Evolutionary conservation across 2,329 filamentous ascomycete genomes (phyloP).

Genomic region (Ophiostoma himal-ulmi): DNA sequence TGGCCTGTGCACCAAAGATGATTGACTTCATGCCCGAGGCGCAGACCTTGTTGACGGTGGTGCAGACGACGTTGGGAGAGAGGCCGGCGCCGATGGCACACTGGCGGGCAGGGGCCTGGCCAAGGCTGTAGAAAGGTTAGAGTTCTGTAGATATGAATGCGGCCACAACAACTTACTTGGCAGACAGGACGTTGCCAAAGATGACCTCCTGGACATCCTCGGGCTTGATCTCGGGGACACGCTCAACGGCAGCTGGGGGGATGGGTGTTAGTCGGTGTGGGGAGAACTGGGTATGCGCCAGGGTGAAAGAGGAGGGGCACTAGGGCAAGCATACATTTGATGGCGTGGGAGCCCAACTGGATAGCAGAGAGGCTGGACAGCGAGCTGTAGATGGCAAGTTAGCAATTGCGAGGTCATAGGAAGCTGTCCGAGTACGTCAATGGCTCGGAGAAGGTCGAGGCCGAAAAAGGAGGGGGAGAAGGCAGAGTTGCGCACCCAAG

Average conservation of each 20-base stretch:
- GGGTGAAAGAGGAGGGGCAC: not conserved
- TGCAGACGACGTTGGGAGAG: constrained; percentile 70
- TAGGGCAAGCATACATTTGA: constrained; percentile 65
- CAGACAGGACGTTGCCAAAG: constrained; percentile 96
- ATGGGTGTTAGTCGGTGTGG: constrained; percentile 18
- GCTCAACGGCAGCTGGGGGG: constrained; percentile 65
- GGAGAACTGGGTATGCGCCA: not conserved
- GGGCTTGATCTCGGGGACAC: constrained; percentile 77
- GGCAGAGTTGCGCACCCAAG: constrained; percentile 61
- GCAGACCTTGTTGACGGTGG: constrained; percentile 98
- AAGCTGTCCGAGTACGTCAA: not conserved
- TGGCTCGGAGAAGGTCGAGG: constrained; percentile 3
- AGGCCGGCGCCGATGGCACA: constrained; percentile 87
- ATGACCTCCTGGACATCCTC: constrained; percentile 93
- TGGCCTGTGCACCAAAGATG: constrained; percentile 90
- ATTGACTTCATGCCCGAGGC: constrained; percentile 92
- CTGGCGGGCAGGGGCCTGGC: constrained; percentile 93
- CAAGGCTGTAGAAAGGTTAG: constrained; percentile 54
- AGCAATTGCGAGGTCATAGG: not conserved
- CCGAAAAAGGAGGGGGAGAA: constrained; percentile 15
- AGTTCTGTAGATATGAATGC: not conserved
- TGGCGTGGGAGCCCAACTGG: constrained; percentile 83
- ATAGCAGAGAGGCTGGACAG: constrained; percentile 80
- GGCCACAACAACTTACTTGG: constrained; percentile 58
- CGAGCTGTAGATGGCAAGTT: constrained; percentile 53